Evolutionary conservation across 2,329 filamentous ascomycete genomes (phyloP), one percentile per base, ranked within the genome.

Genomic region (Ascosphaera apis): DNA sequence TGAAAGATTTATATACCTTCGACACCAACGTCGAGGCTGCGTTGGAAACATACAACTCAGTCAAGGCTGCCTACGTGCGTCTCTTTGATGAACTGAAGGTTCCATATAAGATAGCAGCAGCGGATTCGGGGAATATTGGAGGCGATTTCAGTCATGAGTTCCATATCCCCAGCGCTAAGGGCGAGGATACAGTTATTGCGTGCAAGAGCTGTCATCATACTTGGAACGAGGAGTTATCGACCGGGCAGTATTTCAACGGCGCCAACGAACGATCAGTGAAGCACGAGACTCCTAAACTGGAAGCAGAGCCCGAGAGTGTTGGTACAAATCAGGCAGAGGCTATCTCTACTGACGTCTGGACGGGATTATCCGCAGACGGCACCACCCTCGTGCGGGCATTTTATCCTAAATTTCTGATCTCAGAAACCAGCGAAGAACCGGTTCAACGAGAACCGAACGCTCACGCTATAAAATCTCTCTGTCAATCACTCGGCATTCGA

Each of bases 1-100:
- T 98, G 88, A 98, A 98, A 55, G 88, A 98, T 53, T 66, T 98
- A 1, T 98, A 98, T 53, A 93, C 84, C 0, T 98, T 98, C 49
- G 88, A 98, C 49, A 58, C 65, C 25, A 75, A 66, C 3, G 52
- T 63, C 0, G 57, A 67, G 17, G 59, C 68, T n/a, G 86, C 86
- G 1, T 60, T 84, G n/a, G 57, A 67, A 35, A 92, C 86, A 0
- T 98, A 98, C 45, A 56, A 69, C 4, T 58, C 72, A 31, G 82
- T 92, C 2, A 70, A 77, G 35, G 53, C 54, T 27, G 76, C 77
- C 1, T 98, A 98, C 51, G 63, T 62, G 9, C 65, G 65, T 13
- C 67, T 98, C 35, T 91, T 98, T 47, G 59, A 78, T 32, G 80
- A 91, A 39, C 61, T 98, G 23, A 82, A 76, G 44, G 53, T 98